Evolutionary conservation across 805 yeast genomes (phyloP).

Genomic region (Lipomyces yamadae): DNA sequence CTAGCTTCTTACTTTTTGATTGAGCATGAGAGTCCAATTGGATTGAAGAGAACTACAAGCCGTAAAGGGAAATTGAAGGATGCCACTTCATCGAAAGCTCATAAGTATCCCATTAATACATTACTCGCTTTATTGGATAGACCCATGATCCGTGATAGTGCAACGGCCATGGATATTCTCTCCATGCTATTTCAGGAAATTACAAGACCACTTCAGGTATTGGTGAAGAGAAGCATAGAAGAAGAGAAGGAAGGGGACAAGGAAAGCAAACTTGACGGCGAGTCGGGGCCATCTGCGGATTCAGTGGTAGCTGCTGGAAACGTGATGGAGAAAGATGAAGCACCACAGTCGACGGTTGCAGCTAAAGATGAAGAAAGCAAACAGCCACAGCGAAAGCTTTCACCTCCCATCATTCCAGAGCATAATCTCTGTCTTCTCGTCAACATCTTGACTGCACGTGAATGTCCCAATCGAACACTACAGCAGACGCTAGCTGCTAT

Average conservation of each 20-base stretch:
- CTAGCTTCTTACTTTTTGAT: slow-evolving; percentile 75
- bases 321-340: not conserved
- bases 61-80: slow-evolving; percentile 46
- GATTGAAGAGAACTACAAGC: slow-evolving; percentile 46
- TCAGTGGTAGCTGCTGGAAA: slow-evolving; percentile 9
- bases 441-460: slow-evolving; percentile 73
- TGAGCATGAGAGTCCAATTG: slow-evolving; percentile 64
- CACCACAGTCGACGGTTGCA: slow-evolving; percentile 12
- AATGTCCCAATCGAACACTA: slow-evolving; percentile 83
- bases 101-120: slow-evolving; percentile 69
- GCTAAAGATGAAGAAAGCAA: slow-evolving; percentile 6
- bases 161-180: slow-evolving; percentile 73
- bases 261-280: not conserved
- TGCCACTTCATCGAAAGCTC: slow-evolving; percentile 44
- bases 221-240: slow-evolving; percentile 50
- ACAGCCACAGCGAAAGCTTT: slow-evolving; percentile 38
- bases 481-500: slow-evolving; percentile 81
- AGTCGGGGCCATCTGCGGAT: slow-evolving; percentile 6
- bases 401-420: slow-evolving; percentile 68
- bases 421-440: slow-evolving; percentile 65
- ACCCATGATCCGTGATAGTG: slow-evolving; percentile 69
- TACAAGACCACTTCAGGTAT: slow-evolving; percentile 68
- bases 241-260: slow-evolving; percentile 7
- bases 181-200: slow-evolving; percentile 77
- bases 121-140: slow-evolving; percentile 67